Evolutionary conservation across 106 monocot species (phyloP), one percentile per base, ranked within the genome.

Genomic region (Acorus calamus): DNA sequence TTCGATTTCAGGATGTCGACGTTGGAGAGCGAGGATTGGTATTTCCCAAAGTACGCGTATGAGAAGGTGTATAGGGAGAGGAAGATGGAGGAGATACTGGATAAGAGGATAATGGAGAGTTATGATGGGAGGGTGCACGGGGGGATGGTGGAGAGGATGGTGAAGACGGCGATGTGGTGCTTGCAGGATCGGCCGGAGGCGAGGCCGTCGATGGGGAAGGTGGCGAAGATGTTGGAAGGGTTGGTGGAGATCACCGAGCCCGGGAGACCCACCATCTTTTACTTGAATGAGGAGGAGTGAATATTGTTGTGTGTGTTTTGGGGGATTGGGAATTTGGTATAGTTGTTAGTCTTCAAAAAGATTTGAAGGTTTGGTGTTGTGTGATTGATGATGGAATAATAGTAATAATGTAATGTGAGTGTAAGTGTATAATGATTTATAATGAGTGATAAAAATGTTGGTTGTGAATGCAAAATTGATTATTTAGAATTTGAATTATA

Each of bases 101-200:
- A 86, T 44, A 57, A 55, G 3, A 49, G 70, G 49, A 70, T 85
- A n/a, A 4, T 62, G 53, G 78, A 66, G 5, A 78, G 66, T 42
- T 74, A 69, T 45, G 86, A 86, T 44, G 56, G 74, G 48, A 3
- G 58, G 9, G 63, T 6, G 8, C 68, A 81, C 11, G 7, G 57
- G 6, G 72, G 13, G 11, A 72, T 66, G 73, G 86, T 79, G 61
- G 86, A 86, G 53, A 69, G 91, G 45, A 84, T 92, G 92, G 81
- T 92, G 59, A 92, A 84, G 87, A 92, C 92, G 4, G 92, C 87
- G 4, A 84, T 87, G 80, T 87, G 87, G 87, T 92, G 92, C 75
- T 63, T 87, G 57, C 92, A 92, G 78, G 84, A 84, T 47, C 75
- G 77, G 41, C 74, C 87, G 8, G 87, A 87, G 60, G 56, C 65